These are phyloP conservation scores for Seiridium cupressi DNA, from an alignment of 2,329 filamentous ascomycete species.

Conservation along the genomic window DNA sequence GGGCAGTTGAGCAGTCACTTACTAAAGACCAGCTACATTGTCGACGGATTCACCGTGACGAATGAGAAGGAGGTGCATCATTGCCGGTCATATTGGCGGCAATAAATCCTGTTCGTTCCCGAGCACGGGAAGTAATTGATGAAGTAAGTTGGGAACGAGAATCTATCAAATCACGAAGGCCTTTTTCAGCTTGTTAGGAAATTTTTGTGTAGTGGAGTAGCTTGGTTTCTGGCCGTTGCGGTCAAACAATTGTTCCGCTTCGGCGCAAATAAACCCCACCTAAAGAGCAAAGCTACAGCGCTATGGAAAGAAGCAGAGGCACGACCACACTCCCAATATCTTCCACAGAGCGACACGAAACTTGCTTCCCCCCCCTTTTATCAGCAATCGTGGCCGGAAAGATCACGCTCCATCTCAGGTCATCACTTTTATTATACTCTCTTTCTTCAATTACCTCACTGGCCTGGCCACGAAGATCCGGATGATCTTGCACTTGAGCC, in stretches of 20 bases:
- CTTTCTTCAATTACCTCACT: too few relatives aligned
- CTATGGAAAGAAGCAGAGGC: too few relatives aligned
- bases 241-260: background rate
- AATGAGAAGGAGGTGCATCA: slow-evolving; percentile 66
- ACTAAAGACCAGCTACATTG: slow-evolving; percentile 79
- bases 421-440: too few relatives aligned
- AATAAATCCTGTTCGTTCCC: background rate
- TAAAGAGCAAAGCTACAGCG: too few relatives aligned
- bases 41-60: slow-evolving; percentile 90
- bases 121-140: background rate
- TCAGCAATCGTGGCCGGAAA: too few relatives aligned
- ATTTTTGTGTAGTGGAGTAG: background rate
- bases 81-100: slow-evolving; percentile 19
- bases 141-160: background rate
- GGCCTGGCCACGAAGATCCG: too few relatives aligned
- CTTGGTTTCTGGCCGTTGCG: background rate
- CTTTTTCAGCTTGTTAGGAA: background rate
- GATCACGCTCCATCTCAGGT: too few relatives aligned
- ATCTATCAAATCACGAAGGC: background rate
- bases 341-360: too few relatives aligned
- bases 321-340: too few relatives aligned
- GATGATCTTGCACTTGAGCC: too few relatives aligned
- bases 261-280: too few relatives aligned
- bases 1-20: slow-evolving; percentile 24
- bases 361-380: too few relatives aligned